phyloP scores from a whole-genome alignment of 179 eudicot genomes.

The Amaranthus tricolor region DNA sequence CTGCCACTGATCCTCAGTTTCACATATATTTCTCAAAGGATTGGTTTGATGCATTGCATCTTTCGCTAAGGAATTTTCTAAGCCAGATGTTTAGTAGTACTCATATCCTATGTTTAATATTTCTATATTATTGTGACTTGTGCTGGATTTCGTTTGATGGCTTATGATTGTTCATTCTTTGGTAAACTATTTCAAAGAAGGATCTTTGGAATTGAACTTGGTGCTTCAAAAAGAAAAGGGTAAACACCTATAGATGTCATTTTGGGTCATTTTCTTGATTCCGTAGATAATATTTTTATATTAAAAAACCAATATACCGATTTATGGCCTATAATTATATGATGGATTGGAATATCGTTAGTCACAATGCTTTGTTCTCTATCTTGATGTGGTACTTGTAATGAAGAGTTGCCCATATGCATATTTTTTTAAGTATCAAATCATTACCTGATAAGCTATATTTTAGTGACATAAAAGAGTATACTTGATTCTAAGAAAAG shows the following conservation, averaged over 20 bases:
- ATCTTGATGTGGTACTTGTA: slow-evolving; percentile 3
- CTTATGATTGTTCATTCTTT: background rate
- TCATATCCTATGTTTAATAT: slow-evolving; percentile 65
- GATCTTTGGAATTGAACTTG: background rate
- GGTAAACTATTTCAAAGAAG: background rate
- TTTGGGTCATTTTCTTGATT: no score
- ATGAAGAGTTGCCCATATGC: background rate
- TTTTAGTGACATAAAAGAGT: slow-evolving; percentile 3
- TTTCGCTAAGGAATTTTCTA: slow-evolving; percentile 77
- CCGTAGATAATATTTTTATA: no score
- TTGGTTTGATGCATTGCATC: slow-evolving; percentile 78
- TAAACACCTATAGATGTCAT: no score
- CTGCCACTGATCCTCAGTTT: slow-evolving; percentile 72
- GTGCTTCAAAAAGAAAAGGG: background rate
- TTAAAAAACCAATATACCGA: background rate
- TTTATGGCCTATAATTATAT: background rate
- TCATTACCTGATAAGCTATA: background rate
- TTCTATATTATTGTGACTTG: background rate
- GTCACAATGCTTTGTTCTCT: background rate
- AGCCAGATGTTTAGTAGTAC: slow-evolving; percentile 70
- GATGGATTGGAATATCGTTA: background rate
- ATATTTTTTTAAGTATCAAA: background rate
- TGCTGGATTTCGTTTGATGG: background rate
- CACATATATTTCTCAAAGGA: slow-evolving; percentile 83
- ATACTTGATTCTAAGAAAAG: background rate